Conservation (phyloP, 1,284 basidiomycete species). For the Melampsora americana region DNA sequence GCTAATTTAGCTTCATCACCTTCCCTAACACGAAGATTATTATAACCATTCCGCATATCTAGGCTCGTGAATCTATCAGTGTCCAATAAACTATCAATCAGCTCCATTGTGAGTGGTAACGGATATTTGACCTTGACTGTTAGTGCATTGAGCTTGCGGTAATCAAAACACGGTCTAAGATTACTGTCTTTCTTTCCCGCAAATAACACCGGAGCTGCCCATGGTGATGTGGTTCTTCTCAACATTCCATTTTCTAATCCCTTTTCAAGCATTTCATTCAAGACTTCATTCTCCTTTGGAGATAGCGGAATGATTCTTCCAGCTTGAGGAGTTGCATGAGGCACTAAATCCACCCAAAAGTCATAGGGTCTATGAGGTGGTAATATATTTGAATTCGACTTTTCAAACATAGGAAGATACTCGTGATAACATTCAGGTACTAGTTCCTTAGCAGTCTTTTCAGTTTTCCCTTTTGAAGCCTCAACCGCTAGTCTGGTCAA, state of each 20-base stretch:
- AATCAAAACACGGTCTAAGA: background rate
- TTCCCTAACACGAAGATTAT: background rate
- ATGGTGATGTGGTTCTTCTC: background rate
- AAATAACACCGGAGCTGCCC: background rate
- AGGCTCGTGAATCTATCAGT: background rate
- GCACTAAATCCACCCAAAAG: background rate
- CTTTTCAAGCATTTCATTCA: background rate
- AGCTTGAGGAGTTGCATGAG: too few relatives aligned
- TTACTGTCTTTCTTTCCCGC: background rate
- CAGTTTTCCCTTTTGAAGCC: too few relatives aligned
- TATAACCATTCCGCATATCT: background rate
- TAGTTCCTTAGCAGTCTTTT: background rate
- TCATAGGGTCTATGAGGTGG: background rate
- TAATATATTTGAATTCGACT: background rate
- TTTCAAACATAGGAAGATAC: background rate
- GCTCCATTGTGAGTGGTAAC: background rate
- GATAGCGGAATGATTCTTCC: constrained; percentile 8
- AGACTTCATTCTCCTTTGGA: background rate
- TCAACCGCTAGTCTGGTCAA: too few relatives aligned
- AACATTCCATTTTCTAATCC: background rate
- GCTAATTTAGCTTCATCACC: background rate
- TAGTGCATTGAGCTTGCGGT: too few relatives aligned
- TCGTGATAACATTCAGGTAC: background rate
- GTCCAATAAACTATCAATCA: background rate
- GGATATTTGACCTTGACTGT: too few relatives aligned